A percentile compares a stretch with the other conserved stretches of the same genome.
Evolutionary conservation across 192 early-diverging fungal genomes (phyloP).

Genomic region (Entophlyctis helioformis): DNA sequence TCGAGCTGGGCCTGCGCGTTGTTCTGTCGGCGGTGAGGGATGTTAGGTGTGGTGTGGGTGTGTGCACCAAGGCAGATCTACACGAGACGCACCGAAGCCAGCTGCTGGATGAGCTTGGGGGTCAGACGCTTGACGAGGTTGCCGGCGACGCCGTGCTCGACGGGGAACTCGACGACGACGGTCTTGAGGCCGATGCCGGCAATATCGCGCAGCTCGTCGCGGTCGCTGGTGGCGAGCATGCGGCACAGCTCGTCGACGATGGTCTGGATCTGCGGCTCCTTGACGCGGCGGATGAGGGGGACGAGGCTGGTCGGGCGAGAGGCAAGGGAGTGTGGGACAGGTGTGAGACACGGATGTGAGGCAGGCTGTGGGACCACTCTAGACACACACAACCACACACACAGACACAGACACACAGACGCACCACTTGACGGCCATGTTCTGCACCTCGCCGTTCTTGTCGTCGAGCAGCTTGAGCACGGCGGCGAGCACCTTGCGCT

Average conservation of each 20-base stretch:
- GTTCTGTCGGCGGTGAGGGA: constrained; percentile 6
- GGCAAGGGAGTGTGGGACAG: not conserved
- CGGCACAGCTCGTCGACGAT: constrained; percentile 59
- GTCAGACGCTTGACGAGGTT: constrained; percentile 51
- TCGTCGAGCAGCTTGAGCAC: constrained; percentile 59
- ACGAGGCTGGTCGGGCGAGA: constrained; percentile 38
- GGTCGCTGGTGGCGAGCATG: constrained; percentile 40
- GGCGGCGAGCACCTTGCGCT: constrained; percentile 33
- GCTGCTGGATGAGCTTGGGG: constrained; percentile 51
- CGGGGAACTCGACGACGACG: constrained; percentile 59
- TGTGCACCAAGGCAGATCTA: not conserved
- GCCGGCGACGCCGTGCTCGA: constrained; percentile 27
- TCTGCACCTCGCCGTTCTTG: constrained; percentile 79
- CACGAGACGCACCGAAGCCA: constrained; percentile 49
- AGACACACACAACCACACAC: too few relatives aligned
- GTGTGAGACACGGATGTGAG: too few relatives aligned
- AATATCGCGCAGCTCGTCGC: constrained; percentile 63
- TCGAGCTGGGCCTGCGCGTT: constrained; percentile 34
- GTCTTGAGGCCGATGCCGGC: constrained; percentile 77
- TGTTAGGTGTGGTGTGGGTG: not conserved
- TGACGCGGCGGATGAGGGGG: constrained; percentile 63
- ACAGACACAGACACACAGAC: too few relatives aligned
- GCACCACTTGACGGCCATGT: constrained; percentile 60
- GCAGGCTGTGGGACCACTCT: too few relatives aligned
- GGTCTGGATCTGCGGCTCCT: constrained; percentile 52